Percentiles rank a stretch among this genome's conserved stretches.
Evolutionary conservation across 768 basidiomycete species (phyloP).

Genomic region (Suillus tomentosus): DNA sequence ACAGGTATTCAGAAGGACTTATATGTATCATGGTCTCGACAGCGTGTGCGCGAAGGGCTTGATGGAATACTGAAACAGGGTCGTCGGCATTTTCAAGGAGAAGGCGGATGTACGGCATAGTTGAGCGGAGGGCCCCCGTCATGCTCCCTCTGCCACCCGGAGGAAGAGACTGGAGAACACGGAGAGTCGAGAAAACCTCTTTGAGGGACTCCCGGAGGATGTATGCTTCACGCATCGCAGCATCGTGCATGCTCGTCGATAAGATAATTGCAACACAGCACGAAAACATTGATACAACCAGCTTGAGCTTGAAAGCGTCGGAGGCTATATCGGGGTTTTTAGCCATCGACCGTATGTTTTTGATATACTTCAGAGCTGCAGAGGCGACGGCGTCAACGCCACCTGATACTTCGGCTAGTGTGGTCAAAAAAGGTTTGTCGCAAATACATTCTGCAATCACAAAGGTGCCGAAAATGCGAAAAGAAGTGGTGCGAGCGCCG

Average conservation of each 20-base stretch:
- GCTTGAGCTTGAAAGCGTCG: not conserved
- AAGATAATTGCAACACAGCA: not conserved
- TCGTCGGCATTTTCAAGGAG: not conserved
- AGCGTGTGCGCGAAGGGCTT: not conserved
- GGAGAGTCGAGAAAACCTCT: not conserved
- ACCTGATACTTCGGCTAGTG: not conserved
- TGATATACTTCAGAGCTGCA: constrained; percentile 1
- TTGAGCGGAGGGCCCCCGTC: no score
- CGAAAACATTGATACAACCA: not conserved
- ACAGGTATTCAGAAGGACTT: not conserved
- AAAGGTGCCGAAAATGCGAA: not conserved
- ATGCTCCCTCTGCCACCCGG: not conserved
- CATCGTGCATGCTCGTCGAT: not conserved
- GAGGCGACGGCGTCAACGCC: not conserved
- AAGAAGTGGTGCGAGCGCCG: not conserved
- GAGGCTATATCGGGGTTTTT: not conserved
- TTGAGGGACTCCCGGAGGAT: not conserved
- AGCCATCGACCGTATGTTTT: not conserved
- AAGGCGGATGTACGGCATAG: not conserved
- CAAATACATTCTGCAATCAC: not conserved
- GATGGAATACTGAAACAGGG: not conserved
- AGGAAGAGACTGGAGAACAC: not conserved
- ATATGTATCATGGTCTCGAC: not conserved
- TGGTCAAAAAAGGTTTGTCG: not conserved
- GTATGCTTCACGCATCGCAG: not conserved